phyloP scores from a whole-genome alignment of 169 alveolate genomes.

The Cryptosporidium ryanae region DNA sequence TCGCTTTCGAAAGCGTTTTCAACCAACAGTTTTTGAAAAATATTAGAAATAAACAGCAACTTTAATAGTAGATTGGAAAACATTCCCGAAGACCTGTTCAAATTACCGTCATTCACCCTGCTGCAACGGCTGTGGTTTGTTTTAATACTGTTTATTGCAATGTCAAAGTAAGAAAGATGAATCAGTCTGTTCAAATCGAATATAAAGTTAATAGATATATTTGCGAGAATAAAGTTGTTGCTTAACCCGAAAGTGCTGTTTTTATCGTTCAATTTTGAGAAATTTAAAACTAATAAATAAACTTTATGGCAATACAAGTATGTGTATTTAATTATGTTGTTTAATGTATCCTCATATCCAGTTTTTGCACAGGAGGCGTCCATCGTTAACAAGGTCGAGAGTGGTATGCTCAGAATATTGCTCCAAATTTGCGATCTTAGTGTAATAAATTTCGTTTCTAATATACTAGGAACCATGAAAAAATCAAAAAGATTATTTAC shows the following conservation, averaged over 20 bases:
- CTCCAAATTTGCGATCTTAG: conserved; percentile 38
- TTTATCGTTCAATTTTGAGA: neutral
- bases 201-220: conserved; percentile 23
- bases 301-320: too few species aligned
- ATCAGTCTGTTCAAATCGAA: conserved; percentile 32
- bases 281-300: neutral
- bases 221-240: neutral
- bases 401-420: conserved; percentile 45
- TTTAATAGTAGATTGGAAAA: too few species aligned
- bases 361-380: too few species aligned
- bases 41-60: too few species aligned
- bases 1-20: too few species aligned
- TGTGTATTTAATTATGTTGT: conserved; percentile 1
- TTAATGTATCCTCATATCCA: too few species aligned
- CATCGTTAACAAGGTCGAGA: neutral
- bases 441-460: conserved; percentile 1
- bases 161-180: conserved; percentile 29
- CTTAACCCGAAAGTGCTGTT: neutral
- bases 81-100: too few species aligned
- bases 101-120: too few species aligned
- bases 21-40: too few species aligned
- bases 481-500: conserved; percentile 13
- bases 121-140: neutral
- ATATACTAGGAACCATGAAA: conserved; percentile 23
- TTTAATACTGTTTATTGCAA: neutral